Base-by-base conservation (phyloP, 1,284 basidiomycete genomes). In the Prillingera fragicola region DNA sequence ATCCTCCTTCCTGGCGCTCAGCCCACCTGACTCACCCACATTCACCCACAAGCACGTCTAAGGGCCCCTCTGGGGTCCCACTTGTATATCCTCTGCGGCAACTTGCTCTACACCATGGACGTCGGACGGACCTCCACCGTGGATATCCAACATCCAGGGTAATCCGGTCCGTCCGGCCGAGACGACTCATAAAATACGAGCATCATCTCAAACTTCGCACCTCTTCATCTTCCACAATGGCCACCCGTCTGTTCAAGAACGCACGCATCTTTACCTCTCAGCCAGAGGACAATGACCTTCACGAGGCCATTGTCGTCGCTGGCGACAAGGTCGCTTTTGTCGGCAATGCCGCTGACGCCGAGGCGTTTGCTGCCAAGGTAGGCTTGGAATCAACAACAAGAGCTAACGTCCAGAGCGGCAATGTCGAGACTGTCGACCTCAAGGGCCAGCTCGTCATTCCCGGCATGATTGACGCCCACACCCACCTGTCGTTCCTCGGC, bases 381-480 rank as follows among this genome's bases (percentile, higher is more conserved):
- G 37, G 47, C 44, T 3, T 12, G 7, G 5, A 2, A 9, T 22
- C 18, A 15, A 12, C 31, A 4, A 3, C 7, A 25, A 12, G 12
- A 4, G 22, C 34, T 38, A 24, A 28, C 29, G 13, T 12, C 7
- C 18, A 36, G 45, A 34, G 29, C n/a, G 29, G n/a, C n/a, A 6
- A 17, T 10, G 37, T 42, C 15, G 17, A 41, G 13, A 32, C 25
- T 5, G 21, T 33, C 13, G 61, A 61, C 43, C 48, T 63, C 7
- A 32, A 38, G 9, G 45, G 55, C 22, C 19, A 29, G 15, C 50
- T 59, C 29, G 53, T 65, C 13, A 41, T 65, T 0, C 61, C 63
- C 1, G 63, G 59, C 17, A 35, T 65, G 34, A 55, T 62, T 29
- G 63, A 63, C 39, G 59, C 50, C 0, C 63, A 65, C 44, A 55